Percentiles rank a stretch among this genome's conserved stretches.
Conservation (phyloP, 306 rosid species). For the Albizia julibrissin region DNA sequence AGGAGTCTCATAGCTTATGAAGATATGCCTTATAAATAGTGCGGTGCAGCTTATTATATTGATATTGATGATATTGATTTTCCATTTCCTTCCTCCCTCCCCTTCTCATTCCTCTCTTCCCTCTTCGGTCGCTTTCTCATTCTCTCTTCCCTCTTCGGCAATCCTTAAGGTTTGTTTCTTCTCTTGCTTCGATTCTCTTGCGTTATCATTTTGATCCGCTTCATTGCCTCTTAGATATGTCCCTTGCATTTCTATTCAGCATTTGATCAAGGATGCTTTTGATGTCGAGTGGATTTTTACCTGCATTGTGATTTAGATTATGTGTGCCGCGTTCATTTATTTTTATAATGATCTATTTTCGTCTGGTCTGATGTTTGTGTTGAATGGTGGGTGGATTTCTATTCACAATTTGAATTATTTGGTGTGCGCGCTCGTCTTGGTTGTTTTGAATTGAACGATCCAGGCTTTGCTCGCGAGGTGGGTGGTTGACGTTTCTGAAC, state of each 20-base stretch:
- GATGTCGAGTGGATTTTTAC: background rate
- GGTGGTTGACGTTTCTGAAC: background rate
- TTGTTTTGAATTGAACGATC: background rate
- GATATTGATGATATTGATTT: too few species aligned
- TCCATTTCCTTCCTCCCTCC: background rate
- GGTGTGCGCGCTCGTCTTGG: background rate
- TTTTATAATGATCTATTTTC: background rate
- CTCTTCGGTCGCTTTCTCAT: conserved; percentile 2
- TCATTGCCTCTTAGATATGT: conserved; percentile 20
- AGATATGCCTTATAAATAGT: too few species aligned
- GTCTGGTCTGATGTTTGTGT: background rate
- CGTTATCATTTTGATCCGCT: background rate
- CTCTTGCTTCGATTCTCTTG: background rate
- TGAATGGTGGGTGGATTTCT: background rate
- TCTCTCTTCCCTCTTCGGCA: conserved; percentile 26
- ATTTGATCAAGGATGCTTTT: background rate
- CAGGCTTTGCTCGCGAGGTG: background rate
- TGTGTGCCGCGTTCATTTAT: background rate
- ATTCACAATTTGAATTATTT: background rate
- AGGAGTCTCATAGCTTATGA: too few species aligned
- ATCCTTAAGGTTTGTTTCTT: conserved; percentile 37
- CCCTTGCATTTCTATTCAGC: background rate
- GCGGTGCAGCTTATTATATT: too few species aligned
- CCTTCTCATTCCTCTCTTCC: background rate
- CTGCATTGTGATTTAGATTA: background rate